Evolutionary conservation across 176 grass and related monocot genomes (phyloP), one percentile per base, ranked within the genome.

Genomic region (Oryza punctata): DNA sequence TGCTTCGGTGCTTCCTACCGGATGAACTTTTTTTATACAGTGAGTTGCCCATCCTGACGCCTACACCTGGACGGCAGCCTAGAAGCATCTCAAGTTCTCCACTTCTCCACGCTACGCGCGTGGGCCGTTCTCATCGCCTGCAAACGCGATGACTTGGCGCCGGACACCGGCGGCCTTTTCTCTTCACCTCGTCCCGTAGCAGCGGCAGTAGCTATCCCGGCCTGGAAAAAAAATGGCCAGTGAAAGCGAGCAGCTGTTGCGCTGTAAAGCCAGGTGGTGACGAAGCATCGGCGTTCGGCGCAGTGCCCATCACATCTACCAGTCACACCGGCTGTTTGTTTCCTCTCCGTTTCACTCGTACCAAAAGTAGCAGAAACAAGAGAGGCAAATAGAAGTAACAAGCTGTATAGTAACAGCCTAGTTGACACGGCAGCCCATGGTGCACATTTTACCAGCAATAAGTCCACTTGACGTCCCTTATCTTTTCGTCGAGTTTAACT

Each of bases 11-110:
- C 2, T 6, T 26, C 71, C 10, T 3, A 74, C 54, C 13, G 43
- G 82, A 52, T 65, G 11, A 59, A 70, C 33, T 72, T 23, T 60
- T 23, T n/a, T 29, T 7, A 64, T 16, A 38, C 29, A 59, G 29
- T 45, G 87, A 12, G 67, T 13, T 44, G 65, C 43, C 52, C 80
- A 19, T 44, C 65, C 50, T 2, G n/a, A 78, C 6, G 81, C 25
- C 19, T 30, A 66, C 77, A 81, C 82, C 72, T 77, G 88, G 82
- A 77, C 82, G 78, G 88, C 33, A 72, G 72, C 88, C 88, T 77
- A 85, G 83, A 89, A 81, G 88, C 78, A 7, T 85, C 87, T 32
- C 77, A 38, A 15, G 50, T 81, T 81, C 87, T 43, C 77, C 69
- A 29, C 77, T 81, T 81, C 87, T 43, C 77, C 69, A 29, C 77